Conservation (phyloP, 306 rosid species). For the Vigna unguiculata region DNA sequence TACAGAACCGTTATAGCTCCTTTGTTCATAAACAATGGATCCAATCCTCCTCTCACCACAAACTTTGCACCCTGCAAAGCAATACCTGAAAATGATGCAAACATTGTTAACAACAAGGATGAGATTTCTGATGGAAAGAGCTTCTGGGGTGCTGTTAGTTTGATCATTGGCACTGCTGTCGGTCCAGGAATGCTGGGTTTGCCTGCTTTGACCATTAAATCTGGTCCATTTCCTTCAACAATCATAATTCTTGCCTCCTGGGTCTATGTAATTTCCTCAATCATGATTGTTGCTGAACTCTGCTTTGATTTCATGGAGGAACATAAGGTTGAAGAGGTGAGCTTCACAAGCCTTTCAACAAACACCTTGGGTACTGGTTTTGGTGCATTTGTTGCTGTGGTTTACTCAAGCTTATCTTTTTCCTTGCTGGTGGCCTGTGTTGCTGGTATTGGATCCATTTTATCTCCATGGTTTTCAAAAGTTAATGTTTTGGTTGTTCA, state of each 20-base stretch:
- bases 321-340: conserved; percentile 61
- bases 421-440: conserved; percentile 65
- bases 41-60: conserved; percentile 12
- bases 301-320: conserved; percentile 64
- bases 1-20: neutral
- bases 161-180: conserved; percentile 61
- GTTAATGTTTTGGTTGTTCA: conserved; percentile 41
- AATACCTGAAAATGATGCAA: neutral
- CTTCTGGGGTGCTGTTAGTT: conserved; percentile 69
- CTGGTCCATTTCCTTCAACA: conserved; percentile 68
- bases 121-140: conserved; percentile 38
- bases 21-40: neutral
- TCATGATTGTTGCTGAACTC: conserved; percentile 65
- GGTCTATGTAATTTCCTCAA: conserved; percentile 66
- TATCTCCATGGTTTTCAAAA: conserved; percentile 46
- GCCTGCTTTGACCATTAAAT: conserved; percentile 55
- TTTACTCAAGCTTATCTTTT: conserved; percentile 53
- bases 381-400: conserved; percentile 60
- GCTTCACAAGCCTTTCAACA: conserved; percentile 61
- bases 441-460: conserved; percentile 63
- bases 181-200: conserved; percentile 69
- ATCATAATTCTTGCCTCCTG: conserved; percentile 57
- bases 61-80: conserved; percentile 4
- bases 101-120: neutral
- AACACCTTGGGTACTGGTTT: conserved; percentile 49